Evolutionary conservation across 2,329 filamentous ascomycete species (phyloP).

Genomic region (Fusarium sp.): DNA sequence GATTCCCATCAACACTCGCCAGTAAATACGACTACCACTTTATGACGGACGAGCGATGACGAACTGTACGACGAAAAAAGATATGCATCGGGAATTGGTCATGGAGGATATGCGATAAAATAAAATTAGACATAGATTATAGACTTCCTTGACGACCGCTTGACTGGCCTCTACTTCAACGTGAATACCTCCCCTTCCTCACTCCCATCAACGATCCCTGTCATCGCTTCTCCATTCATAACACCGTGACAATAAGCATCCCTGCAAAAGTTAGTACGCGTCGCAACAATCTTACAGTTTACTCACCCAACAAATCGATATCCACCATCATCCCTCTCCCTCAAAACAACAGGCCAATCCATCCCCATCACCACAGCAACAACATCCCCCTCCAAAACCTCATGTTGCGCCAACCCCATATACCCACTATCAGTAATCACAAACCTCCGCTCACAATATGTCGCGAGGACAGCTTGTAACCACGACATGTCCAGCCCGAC

Average conservation of each 20-base stretch:
- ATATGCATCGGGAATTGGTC: background rate
- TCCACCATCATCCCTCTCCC: background rate
- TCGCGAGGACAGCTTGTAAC: background rate
- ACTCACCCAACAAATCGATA: conserved; percentile 41
- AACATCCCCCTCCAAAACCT: conserved; percentile 19
- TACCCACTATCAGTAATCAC: conserved; percentile 25
- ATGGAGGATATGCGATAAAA: conserved; percentile 10
- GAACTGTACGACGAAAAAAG: conserved; percentile 11
- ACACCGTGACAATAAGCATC: conserved; percentile 37
- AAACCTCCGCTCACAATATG: conserved; percentile 34
- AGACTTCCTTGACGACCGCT: conserved; percentile 21
- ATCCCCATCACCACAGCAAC: conserved; percentile 29
- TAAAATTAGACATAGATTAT: conserved; percentile 27
- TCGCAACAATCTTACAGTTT: background rate
- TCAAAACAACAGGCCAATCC: conserved; percentile 20
- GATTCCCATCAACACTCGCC: conserved; percentile 34
- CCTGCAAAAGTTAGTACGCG: conserved; percentile 12
- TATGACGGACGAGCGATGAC: conserved; percentile 24
- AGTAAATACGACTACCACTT: conserved; percentile 1
- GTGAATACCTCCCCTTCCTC: background rate
- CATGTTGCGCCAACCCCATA: conserved; percentile 37
- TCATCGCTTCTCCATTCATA: conserved; percentile 30
- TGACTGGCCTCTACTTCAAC: background rate
- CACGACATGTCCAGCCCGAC: conserved; percentile 18
- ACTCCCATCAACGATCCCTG: background rate